Conservation (phyloP, 768 basidiomycete species). For the Megacollybia marginata region DNA sequence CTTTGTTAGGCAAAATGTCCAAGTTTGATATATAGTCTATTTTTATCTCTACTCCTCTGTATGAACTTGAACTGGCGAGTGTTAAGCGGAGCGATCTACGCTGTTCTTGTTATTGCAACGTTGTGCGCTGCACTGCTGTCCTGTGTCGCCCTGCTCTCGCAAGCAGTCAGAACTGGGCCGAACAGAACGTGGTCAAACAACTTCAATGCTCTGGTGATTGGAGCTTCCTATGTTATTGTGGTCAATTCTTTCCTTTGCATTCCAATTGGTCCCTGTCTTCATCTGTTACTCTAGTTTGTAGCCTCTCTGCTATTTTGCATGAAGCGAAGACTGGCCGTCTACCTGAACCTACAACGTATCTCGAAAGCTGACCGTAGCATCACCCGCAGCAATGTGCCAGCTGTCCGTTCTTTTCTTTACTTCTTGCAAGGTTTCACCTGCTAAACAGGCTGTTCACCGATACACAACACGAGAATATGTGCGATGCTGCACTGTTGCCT, state of each 20-base stretch:
- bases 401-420: constrained; percentile 30
- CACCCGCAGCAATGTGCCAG: constrained; percentile 49
- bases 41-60: constrained; percentile 6
- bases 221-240: constrained; percentile 62
- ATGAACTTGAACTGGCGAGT: neutral
- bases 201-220: constrained; percentile 61
- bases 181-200: constrained; percentile 49
- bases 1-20: constrained; percentile 34
- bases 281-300: constrained; percentile 35
- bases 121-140: constrained; percentile 54
- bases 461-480: constrained; percentile 71
- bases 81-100: constrained; percentile 25
- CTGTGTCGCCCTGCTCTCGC: constrained; percentile 56
- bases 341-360: constrained; percentile 56
- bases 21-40: constrained; percentile 21
- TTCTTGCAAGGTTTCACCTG: neutral
- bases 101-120: constrained; percentile 39
- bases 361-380: constrained; percentile 53
- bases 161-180: constrained; percentile 63
- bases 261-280: neutral
- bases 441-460: constrained; percentile 49
- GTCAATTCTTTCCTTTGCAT: constrained; percentile 29
- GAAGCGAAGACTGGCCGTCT: constrained; percentile 64
- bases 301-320: constrained; percentile 55
- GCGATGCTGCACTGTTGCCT: constrained; percentile 64